Conservation (phyloP, 345 rosid genomes). For the Populus deltoides region DNA sequence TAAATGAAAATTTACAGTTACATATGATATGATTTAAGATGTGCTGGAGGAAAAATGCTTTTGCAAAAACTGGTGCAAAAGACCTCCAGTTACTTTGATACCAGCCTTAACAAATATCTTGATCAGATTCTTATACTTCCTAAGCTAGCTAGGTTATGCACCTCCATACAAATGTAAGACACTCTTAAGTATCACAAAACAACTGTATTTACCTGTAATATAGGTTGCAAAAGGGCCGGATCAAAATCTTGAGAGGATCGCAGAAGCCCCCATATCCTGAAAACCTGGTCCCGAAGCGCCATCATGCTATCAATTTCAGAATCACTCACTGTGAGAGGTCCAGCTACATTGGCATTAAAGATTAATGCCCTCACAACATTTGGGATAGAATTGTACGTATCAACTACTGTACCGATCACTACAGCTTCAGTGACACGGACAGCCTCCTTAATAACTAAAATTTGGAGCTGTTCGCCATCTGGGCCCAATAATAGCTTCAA, state of each 20-base stretch:
- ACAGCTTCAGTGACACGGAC: conserved; percentile 72
- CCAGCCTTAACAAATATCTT: background rate
- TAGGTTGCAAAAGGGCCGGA: conserved; percentile 69
- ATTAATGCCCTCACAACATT: conserved; percentile 44
- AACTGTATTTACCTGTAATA: conserved; percentile 57
- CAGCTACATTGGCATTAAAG: conserved; percentile 48
- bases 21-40: too few species aligned
- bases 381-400: conserved; percentile 68
- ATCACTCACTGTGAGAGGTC: conserved; percentile 53
- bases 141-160: too few species aligned
- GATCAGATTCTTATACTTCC: background rate
- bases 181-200: too few species aligned
- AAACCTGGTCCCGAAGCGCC: conserved; percentile 71
- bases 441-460: conserved; percentile 78
- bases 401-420: conserved; percentile 54
- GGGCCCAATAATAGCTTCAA: conserved; percentile 65
- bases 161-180: background rate
- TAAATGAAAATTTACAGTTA: too few species aligned
- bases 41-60: too few species aligned
- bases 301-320: conserved; percentile 55
- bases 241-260: conserved; percentile 76
- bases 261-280: conserved; percentile 76
- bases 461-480: conserved; percentile 77
- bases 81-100: background rate
- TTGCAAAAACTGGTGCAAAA: background rate